Base-by-base conservation (phyloP, 2,329 filamentous ascomycete genomes). In the Colletotrichum godetiae region DNA sequence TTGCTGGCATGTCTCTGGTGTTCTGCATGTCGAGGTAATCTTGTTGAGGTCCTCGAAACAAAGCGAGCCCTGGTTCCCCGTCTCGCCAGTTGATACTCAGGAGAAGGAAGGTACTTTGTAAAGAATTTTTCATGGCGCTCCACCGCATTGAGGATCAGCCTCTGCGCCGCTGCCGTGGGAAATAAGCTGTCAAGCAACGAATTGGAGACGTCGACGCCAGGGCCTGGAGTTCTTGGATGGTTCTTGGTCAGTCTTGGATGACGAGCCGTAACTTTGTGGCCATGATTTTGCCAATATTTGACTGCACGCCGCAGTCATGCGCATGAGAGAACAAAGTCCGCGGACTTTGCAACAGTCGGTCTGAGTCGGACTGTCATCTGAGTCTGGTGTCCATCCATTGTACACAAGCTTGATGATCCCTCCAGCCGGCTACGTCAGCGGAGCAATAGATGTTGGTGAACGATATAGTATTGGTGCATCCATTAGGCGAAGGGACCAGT, bases 161-260 rank as follows among this genome's bases (percentile, higher is more conserved):
- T 64, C 67, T 64, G 70, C 53, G 55, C 67, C 66, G 70, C 67
- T 35, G 11, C 70, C 42, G 29, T 37, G 66, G 59, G 67, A 65
- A 73, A 73, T 73, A 70, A 65, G 59, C 46, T 60, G 70, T 70
- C 60, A 73, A 65, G 70, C 70, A 12, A 60, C 67, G 59, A 73
- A 73, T 60, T 27, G 35, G 33, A 42, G 46, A 61, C 33, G 24
- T 11, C 12, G 27, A 60, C 19, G 46, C 24, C 59, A 24, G 53
- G 42, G 53, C 10, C 24, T 42, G 49, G 29, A 33, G 31, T 49
- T 62, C 35, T 58, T 37, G 65, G 37, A 19, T 8, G 37, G 37
- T 42, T 42, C 37, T 49, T 22, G 19, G 11, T 53, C 29, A 49
- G n/a, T 49, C 7, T 27, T 22, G 29, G 49, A n/a, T n/a, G 67